Percentiles rank a stretch among this genome's conserved stretches.
Conservation (phyloP, 495 filamentous ascomycete species). For the Letharia columbiana region DNA sequence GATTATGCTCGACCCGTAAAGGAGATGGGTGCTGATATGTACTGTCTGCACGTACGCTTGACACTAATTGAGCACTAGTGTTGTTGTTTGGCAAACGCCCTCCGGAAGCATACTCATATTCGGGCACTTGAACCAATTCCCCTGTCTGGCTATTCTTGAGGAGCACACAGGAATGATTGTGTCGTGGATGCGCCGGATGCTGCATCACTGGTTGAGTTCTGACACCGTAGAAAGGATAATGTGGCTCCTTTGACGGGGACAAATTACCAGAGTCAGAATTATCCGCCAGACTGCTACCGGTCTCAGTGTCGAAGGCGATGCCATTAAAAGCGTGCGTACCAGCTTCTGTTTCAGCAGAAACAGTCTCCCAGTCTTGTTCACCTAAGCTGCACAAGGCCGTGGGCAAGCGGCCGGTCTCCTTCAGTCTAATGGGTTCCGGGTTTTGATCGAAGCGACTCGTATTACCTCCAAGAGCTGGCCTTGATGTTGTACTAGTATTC, state of each 20-base stretch:
- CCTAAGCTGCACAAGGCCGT: slow-evolving; percentile 3
- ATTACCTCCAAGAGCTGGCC: not conserved
- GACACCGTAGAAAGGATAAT: not conserved
- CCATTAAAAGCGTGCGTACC: not conserved
- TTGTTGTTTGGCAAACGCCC: slow-evolving; percentile 21
- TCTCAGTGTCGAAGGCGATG: not conserved
- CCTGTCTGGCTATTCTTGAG: slow-evolving; percentile 21
- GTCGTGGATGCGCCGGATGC: slow-evolving; percentile 20
- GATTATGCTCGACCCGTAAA: slow-evolving; percentile 20
- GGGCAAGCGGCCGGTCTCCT: slow-evolving; percentile 12
- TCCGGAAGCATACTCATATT: slow-evolving; percentile 18
- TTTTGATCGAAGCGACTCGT: slow-evolving; percentile 13
- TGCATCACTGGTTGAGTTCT: not conserved
- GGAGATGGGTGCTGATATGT: slow-evolving; percentile 29
- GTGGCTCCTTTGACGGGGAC: slow-evolving; percentile 7
- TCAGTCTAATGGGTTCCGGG: slow-evolving; percentile 4
- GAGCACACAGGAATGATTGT: slow-evolving; percentile 21
- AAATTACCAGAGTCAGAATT: slow-evolving; percentile 17
- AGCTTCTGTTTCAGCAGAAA: slow-evolving; percentile 14
- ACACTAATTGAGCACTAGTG: not conserved
- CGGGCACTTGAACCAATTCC: slow-evolving; percentile 18
- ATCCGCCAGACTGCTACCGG: slow-evolving; percentile 21
- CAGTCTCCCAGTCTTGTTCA: slow-evolving; percentile 22
- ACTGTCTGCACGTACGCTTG: not conserved
- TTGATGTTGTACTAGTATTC: too few species aligned